These are phyloP conservation scores for Leptographium galeiforme DNA, from an alignment of 2,329 filamentous ascomycete genomes.

Conservation along the genomic window DNA sequence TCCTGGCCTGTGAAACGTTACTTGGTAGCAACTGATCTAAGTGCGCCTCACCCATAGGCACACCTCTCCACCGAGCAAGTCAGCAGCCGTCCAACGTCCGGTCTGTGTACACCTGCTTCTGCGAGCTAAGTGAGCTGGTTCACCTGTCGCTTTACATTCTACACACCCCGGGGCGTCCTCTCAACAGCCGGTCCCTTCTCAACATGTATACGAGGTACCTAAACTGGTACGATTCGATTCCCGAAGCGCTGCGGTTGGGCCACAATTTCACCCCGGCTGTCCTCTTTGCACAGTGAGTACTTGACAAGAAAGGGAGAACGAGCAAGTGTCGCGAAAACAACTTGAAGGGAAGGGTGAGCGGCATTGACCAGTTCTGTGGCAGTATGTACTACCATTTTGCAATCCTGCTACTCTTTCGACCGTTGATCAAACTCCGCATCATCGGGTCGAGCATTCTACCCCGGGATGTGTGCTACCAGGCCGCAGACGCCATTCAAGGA, in stretches of 20 bases:
- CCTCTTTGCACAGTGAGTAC: constrained; percentile 57
- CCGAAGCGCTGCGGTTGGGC: constrained; percentile 47
- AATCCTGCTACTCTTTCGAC: constrained; percentile 61
- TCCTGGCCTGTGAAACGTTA: background rate
- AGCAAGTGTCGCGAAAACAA: background rate
- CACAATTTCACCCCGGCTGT: constrained; percentile 62
- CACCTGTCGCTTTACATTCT: constrained; percentile 59
- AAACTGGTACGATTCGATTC: constrained; percentile 57
- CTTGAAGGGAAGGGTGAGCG: background rate
- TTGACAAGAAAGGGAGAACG: no score
- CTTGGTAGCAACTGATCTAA: background rate
- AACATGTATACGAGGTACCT: constrained; percentile 55
- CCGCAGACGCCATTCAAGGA: constrained; percentile 44
- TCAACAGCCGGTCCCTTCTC: constrained; percentile 51
- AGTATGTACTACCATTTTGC: constrained; percentile 61
- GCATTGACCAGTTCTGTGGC: background rate
- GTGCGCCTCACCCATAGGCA: constrained; percentile 21
- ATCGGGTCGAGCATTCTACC: constrained; percentile 50
- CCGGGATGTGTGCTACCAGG: constrained; percentile 50
- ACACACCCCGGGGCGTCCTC: constrained; percentile 53
- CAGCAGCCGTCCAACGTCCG: constrained; percentile 55
- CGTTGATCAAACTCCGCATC: constrained; percentile 52
- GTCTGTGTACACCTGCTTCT: constrained; percentile 55
- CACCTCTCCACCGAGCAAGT: constrained; percentile 38
- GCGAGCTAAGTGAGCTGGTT: constrained; percentile 59